Evolutionary conservation across 805 yeast species (phyloP), one percentile per base, ranked within the genome.

Genomic region (Maudiozyma saulgeensis): DNA sequence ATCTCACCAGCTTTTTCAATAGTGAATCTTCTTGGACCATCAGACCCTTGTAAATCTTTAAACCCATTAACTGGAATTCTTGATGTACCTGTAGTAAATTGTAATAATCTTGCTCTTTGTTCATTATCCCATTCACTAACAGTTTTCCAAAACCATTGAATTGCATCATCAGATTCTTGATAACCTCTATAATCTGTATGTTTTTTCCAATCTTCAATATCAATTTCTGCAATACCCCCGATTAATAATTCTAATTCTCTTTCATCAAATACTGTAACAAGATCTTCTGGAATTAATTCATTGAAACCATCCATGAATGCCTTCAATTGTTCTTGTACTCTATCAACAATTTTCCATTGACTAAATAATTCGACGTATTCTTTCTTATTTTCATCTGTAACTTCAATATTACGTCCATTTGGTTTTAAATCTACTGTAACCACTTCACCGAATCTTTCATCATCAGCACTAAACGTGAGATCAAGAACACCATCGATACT

Each of bases 31-130:
- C 99, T 86, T 48, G 99, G 99, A 51, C 99, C 99, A 71, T 93
- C 99, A 23, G 96, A 86, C 56, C 99, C 99, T 72, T 93, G 99
- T 60, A 93, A 76, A 70, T 93, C 99, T 69, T 93, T 93, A 77
- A 93, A 93, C 40, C 99, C 99, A 69, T 91, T 93, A 55, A 93
- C 99, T 7, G 99, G 99, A 50, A 93, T 93, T 73, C 99, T 84
- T 21, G 97, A 89, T 4, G 99, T 93, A 77, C 99, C 99, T 0
- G 99, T 93, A 19, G 99, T 91, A 67, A 93, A 93, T 70, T 93
- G 99, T 58, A 93, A 74, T 66, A 93, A 74, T 69, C 99, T 80
- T 2, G 98, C 96, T 68, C 89, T 85, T 68, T 91, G 97, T 68
- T 93, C 99, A 49, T 89, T 79, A 66, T 93, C 98, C 97, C 97